A percentile compares a stretch with the other conserved stretches of the same genome.
These are phyloP conservation scores for Cryphonectria radicalis DNA, from an alignment of 2,329 filamentous ascomycete genomes.

Conservation along the genomic window DNA sequence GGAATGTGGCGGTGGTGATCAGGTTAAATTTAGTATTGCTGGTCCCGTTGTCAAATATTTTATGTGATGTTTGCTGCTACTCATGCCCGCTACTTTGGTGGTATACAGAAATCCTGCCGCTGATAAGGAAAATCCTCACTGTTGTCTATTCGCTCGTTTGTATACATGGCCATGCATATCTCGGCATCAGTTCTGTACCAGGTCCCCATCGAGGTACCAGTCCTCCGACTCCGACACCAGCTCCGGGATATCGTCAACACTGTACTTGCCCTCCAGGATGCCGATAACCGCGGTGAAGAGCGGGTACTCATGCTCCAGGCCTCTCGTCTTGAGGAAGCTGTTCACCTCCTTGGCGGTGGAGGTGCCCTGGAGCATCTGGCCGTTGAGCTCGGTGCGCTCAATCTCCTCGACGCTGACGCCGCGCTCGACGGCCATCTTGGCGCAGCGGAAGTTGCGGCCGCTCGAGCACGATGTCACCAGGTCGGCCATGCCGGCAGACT, in stretches of 20 bases:
- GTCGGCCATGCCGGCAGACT: conserved; percentile 93
- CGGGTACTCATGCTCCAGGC: conserved; percentile 82
- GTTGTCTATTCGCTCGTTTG: not conserved
- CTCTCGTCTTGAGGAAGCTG: conserved; percentile 79
- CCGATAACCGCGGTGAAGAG: conserved; percentile 88
- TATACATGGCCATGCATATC: not conserved
- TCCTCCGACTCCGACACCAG: conserved; percentile 52
- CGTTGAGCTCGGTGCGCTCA: conserved; percentile 87
- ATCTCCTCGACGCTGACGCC: conserved; percentile 83
- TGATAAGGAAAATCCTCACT: not conserved
- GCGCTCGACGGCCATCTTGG: conserved; percentile 82
- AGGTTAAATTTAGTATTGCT: not conserved
- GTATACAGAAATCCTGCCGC: not conserved
- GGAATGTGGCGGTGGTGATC: not conserved
- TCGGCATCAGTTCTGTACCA: conserved; percentile 9
- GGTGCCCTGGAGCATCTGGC: conserved; percentile 95
- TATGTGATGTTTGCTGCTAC: not conserved
- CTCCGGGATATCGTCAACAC: conserved; percentile 79
- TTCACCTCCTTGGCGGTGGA: conserved; percentile 91
- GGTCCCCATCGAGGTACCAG: conserved; percentile 26
- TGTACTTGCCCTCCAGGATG: conserved; percentile 76
- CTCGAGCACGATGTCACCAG: conserved; percentile 92
- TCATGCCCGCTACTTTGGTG: not conserved
- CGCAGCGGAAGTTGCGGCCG: conserved; percentile 92
- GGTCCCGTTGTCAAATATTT: not conserved